Base-by-base conservation (phyloP, 2,329 filamentous ascomycete genomes). In the Polytolypa hystricis region DNA sequence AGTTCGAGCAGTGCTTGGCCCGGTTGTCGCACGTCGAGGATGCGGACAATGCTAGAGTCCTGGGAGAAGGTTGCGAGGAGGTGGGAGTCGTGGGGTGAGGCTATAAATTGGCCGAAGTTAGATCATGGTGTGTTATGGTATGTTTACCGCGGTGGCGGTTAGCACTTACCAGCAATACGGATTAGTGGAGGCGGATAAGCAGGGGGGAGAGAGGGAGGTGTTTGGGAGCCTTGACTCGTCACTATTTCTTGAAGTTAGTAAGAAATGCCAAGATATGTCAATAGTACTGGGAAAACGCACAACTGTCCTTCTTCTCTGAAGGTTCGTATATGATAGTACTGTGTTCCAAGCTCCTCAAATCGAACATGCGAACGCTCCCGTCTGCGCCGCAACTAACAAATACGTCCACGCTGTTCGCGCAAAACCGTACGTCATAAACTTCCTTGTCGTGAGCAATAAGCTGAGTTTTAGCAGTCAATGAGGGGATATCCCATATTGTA, bases 251-350 rank as follows among this genome's bases (percentile, higher is more conserved):
- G 19, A 30, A 10, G 17, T 20, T 3, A 30, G 37, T 18, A 37
- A 39, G 26, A 16, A n/a, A 41, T 18, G 26, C n/a, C 12, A 37
- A 16, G 36, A 34, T 40, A 39, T 27, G 20, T 21, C 5, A 12
- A 37, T 15, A 33, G 9, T 6, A 11, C 4, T 27, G 19, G 6
- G 12, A 28, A 16, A 19, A 15, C 54, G 46, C 66, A 85, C 82
- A 73, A 67, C 64, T 66, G 34, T 71, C 68, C 15, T 81, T 79
- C 63, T 95, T 95, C 47, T 86, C 82, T 0, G 84, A 89, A 4
- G 91, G 91, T 60, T 98, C 91, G 58, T 98, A 98, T 46, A 98
- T 98, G 57, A 98, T 98, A 34, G 91, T 98, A 47, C 87, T 95
- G 59, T 98, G 91, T 57, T 98, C 91, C 36, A 98, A 66, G 58